These are phyloP conservation scores for Aegilops umbellulata DNA, from an alignment of 176 grass and related monocot genomes.

Conservation along the genomic window DNA sequence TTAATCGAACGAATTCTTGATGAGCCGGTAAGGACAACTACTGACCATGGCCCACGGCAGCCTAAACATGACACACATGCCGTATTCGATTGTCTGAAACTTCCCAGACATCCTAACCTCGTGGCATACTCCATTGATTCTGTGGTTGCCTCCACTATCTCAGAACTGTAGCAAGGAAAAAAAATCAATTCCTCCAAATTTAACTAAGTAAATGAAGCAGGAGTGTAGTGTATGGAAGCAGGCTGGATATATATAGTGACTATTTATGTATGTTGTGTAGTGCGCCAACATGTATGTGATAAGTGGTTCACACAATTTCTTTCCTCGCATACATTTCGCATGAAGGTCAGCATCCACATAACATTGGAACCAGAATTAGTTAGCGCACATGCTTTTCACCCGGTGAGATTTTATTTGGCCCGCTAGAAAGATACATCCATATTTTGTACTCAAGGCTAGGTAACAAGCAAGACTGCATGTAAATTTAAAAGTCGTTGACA, in stretches of 20 bases:
- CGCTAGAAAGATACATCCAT: background rate
- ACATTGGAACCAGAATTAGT: background rate
- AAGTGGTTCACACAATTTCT: background rate
- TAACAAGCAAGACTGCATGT: background rate
- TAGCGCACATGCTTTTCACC: background rate
- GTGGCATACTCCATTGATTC: background rate
- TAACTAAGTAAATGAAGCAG: background rate
- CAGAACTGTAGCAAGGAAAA: background rate
- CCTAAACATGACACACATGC: background rate
- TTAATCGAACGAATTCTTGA: no score
- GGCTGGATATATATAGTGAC: background rate
- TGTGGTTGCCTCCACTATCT: conserved; percentile 6
- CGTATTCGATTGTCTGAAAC: background rate
- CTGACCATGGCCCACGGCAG: background rate
- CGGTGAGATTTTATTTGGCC: no score
- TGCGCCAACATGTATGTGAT: background rate
- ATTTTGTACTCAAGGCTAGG: background rate
- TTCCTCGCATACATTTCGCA: background rate
- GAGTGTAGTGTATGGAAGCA: background rate
- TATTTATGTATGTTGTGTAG: background rate
- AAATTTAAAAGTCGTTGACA: background rate
- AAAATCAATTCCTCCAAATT: background rate
- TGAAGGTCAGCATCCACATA: background rate
- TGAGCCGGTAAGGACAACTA: background rate
- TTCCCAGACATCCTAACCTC: background rate